Conservation (phyloP, 306 rosid species). For the Quercus alba region DNA sequence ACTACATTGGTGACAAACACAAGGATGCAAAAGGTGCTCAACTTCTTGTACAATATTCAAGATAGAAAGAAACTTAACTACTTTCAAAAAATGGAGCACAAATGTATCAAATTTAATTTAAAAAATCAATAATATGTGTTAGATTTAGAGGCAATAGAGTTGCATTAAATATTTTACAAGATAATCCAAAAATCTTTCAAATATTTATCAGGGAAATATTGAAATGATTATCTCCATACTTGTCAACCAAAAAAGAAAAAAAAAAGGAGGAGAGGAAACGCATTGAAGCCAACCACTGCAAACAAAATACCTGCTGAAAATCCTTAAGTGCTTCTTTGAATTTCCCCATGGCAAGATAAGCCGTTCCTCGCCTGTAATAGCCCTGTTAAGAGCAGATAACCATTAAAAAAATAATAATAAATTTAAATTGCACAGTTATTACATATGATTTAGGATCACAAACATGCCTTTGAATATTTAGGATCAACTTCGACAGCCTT, state of each 20-base stretch:
- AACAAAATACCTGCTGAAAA: conserved; percentile 77
- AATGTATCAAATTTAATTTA: background rate
- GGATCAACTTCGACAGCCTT: conserved; percentile 88
- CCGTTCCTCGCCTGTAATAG: conserved; percentile 93
- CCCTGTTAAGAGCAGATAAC: conserved; percentile 58
- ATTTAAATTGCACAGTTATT: conserved; percentile 9
- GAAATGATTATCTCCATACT: background rate
- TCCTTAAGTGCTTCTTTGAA: conserved; percentile 95
- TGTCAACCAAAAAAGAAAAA: background rate
- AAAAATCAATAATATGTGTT: background rate
- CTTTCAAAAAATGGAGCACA: background rate
- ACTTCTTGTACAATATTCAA: background rate
- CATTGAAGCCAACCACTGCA: background rate
- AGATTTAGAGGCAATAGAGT: background rate
- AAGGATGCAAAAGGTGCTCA: background rate
- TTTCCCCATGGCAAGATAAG: conserved; percentile 90
- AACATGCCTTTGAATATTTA: conserved; percentile 81
- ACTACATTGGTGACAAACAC: background rate
- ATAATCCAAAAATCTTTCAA: background rate
- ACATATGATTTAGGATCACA: conserved; percentile 6
- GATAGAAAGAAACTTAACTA: background rate
- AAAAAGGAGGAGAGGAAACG: background rate
- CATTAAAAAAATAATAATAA: conserved; percentile 20
- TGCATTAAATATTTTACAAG: background rate
- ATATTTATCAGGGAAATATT: background rate